Base-by-base conservation (phyloP, 345 rosid species). In the Eucalyptus caleyi region DNA sequence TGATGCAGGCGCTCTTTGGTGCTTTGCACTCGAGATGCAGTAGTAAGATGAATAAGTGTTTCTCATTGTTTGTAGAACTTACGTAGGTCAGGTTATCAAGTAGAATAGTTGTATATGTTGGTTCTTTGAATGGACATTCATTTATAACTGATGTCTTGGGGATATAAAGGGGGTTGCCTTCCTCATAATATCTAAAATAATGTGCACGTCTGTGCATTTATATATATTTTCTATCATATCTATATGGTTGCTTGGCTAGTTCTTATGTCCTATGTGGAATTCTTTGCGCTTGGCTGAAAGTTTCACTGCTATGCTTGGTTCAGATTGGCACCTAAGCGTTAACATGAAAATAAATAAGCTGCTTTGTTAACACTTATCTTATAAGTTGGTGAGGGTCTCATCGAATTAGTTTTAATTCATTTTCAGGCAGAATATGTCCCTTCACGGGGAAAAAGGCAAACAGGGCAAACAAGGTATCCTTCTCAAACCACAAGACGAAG, bases 401-500 rank as follows among this genome's bases (percentile, higher is more conserved):
- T 87, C 40, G 19, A 42, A 27, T 77, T 69, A 21, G 50, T 47
- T 87, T 88, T 86, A 77, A 47, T 87, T 32, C 54, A 60, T 47
- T 93, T 88, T 50, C 94, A 98, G 99, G 99, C 18, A 94, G 99
- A 89, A 91, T 97, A 11, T 98, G 99, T 32, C 99, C 98, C 27
- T 95, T 98, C 86, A 98, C 99, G 1, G 99, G 99, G 86, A 97
- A 97, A 96, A 98, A 94, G 88, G 93, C 99, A 26, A 98, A 97
- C 95, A 97, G 88, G 94, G 99, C 97, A 5, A 97, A 96, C 96
- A 93, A 93, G 91, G 99, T 98, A 23, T 95, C 99, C 26, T 98
- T 98, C 92, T 98, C 99, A 5, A 98, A 97, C 95, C 98, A 97
- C 96, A 98, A 95, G 98, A 96, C 99, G 6, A 98, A 93, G 93